These are phyloP conservation scores for Hirsutella thompsonii DNA, from an alignment of 2,329 filamentous ascomycete species.

Conservation along the genomic window DNA sequence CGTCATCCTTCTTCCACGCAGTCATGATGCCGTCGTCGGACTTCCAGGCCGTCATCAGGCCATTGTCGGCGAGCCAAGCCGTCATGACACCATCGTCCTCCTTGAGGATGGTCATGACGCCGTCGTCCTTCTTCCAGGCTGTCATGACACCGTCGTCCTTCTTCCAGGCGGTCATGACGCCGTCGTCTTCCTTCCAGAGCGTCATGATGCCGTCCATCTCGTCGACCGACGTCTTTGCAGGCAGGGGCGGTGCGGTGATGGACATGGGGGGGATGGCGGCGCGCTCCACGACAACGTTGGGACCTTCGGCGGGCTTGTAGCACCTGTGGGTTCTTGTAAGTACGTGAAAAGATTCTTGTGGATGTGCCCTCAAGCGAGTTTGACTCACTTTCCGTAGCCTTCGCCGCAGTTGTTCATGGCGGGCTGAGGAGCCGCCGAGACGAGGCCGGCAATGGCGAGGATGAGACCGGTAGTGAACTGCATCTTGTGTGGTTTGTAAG, in stretches of 20 bases:
- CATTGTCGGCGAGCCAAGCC: background rate
- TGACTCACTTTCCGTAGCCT: constrained; percentile 15
- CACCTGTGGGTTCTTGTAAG: constrained; percentile 14
- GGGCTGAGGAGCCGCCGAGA: background rate
- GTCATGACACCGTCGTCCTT: background rate
- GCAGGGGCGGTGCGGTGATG: background rate
- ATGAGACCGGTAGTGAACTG: constrained; percentile 1
- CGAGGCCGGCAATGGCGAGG: background rate
- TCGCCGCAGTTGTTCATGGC: constrained; percentile 14
- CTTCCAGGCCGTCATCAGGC: background rate
- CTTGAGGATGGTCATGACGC: constrained; percentile 7
- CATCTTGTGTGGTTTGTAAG: background rate
- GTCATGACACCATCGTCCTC: background rate
- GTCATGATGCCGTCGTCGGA: background rate
- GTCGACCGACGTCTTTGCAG: background rate
- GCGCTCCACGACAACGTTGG: background rate
- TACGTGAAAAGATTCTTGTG: background rate
- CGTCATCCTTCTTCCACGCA: constrained; percentile 9
- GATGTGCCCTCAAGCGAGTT: background rate
- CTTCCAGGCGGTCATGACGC: background rate
- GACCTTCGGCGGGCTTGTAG: constrained; percentile 11
- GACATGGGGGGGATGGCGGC: background rate
- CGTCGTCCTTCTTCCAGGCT: constrained; percentile 9
- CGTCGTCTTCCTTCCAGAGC: background rate
- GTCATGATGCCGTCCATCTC: background rate